Evolutionary conservation across 805 yeast genomes (phyloP).

Genomic region (Schizosaccharomyces octosporus): DNA sequence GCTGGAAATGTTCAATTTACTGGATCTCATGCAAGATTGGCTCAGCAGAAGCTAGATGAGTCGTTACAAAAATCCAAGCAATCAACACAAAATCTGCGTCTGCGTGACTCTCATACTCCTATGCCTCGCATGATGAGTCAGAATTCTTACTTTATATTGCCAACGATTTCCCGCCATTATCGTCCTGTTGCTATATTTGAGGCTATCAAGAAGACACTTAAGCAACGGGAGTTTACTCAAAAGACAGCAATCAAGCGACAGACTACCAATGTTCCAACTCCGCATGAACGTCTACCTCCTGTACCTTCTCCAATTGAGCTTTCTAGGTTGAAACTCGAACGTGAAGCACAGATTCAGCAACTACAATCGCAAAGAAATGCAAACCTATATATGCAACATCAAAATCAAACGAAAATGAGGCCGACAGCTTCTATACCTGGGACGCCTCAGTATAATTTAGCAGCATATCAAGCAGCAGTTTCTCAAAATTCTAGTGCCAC

Average conservation of each 20-base stretch:
- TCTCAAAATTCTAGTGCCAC: neutral
- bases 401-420: slow-evolving; percentile 1
- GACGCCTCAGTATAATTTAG: neutral
- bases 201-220: slow-evolving; percentile 71
- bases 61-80: slow-evolving; percentile 71
- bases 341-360: slow-evolving; percentile 38
- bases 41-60: slow-evolving; percentile 14
- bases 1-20: slow-evolving; percentile 37
- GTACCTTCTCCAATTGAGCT: slow-evolving; percentile 60
- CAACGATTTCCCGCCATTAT: slow-evolving; percentile 70
- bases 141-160: slow-evolving; percentile 62
- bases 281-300: neutral
- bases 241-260: slow-evolving; percentile 17
- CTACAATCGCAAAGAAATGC: slow-evolving; percentile 23
- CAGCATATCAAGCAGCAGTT: no score
- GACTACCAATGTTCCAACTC: neutral
- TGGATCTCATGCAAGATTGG: slow-evolving; percentile 1
- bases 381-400: slow-evolving; percentile 5
- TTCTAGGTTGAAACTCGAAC: slow-evolving; percentile 55
- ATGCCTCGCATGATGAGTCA: slow-evolving; percentile 69
- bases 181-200: slow-evolving; percentile 97
- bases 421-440: neutral
- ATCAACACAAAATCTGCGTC: slow-evolving; percentile 29
- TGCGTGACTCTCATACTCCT: neutral
- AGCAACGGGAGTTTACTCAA: slow-evolving; percentile 60